Conservation (phyloP, 495 filamentous ascomycete species). For the Annulohypoxylon bovei region DNA sequence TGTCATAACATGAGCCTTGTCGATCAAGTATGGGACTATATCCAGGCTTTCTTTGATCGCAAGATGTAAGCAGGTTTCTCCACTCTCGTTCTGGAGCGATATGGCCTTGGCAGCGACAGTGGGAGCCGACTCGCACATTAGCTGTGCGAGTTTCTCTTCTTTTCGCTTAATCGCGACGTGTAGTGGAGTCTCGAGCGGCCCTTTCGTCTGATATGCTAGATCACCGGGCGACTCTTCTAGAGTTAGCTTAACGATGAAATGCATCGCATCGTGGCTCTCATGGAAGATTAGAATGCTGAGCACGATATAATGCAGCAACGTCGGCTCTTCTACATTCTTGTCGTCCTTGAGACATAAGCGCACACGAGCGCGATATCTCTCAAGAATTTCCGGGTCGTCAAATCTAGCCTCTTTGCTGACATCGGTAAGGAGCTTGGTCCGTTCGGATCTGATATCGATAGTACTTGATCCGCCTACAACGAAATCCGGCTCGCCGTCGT, state of each 20-base stretch:
- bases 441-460: conserved; percentile 16
- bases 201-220: conserved; percentile 14
- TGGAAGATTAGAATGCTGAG: conserved; percentile 18
- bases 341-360: conserved; percentile 22
- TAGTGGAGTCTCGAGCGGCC: conserved; percentile 17
- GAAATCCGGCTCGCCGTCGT: conserved; percentile 17
- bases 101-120: conserved; percentile 22
- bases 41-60: conserved; percentile 22
- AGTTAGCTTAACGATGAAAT: conserved; percentile 20
- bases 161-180: conserved; percentile 27
- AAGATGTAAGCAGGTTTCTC: conserved; percentile 24
- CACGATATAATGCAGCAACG: conserved; percentile 18
- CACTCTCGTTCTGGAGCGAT: conserved; percentile 25
- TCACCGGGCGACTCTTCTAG: conserved; percentile 17
- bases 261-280: conserved; percentile 15
- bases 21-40: conserved; percentile 11
- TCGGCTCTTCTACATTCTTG: conserved; percentile 23
- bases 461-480: neutral
- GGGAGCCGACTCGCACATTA: conserved; percentile 23
- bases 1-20: conserved; percentile 5
- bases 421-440: conserved; percentile 21
- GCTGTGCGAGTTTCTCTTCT: conserved; percentile 16
- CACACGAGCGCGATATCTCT: conserved; percentile 20
- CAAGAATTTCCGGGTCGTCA: conserved; percentile 4
- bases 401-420: conserved; percentile 19